Conservation (phyloP, 2,329 filamentous ascomycete genomes). For the Aspergillus sp. region DNA sequence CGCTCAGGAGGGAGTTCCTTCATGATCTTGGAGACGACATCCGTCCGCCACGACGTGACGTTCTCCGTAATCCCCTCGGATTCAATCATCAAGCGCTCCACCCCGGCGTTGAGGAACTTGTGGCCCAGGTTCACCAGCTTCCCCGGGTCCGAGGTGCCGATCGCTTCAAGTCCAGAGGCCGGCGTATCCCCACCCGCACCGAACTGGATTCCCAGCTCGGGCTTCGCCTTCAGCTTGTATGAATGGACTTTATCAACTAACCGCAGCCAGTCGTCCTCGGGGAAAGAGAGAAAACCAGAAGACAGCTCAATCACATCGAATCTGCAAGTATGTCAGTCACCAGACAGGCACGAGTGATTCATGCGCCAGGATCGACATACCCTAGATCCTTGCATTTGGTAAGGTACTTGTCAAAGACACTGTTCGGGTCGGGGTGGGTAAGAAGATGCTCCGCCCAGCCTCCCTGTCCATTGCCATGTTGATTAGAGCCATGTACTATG, state of each 20-base stretch:
- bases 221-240: slow-evolving; percentile 51
- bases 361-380: slow-evolving; percentile 20
- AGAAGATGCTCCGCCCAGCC: slow-evolving; percentile 56
- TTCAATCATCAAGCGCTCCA: slow-evolving; percentile 58
- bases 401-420: slow-evolving; percentile 52
- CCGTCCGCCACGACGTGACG: slow-evolving; percentile 53
- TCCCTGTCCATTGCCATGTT: slow-evolving; percentile 32
- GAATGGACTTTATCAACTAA: slow-evolving; percentile 49
- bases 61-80: slow-evolving; percentile 61
- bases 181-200: slow-evolving; percentile 55
- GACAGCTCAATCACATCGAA: slow-evolving; percentile 57
- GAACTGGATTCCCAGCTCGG: slow-evolving; percentile 57
- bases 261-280: slow-evolving; percentile 53
- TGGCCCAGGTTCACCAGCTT: slow-evolving; percentile 51
- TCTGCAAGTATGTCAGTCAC: slow-evolving; percentile 18
- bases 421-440: slow-evolving; percentile 44
- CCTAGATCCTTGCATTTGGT: slow-evolving; percentile 51
- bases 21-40: slow-evolving; percentile 54
- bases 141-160: slow-evolving; percentile 50
- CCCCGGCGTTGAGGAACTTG: slow-evolving; percentile 50
- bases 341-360: neutral
- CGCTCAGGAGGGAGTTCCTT: slow-evolving; percentile 51
- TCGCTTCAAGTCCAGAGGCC: slow-evolving; percentile 44
- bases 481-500: neutral
- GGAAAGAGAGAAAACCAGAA: slow-evolving; percentile 53